Percentiles rank a stretch among this genome's conserved stretches.
Conservation (phyloP, 106 monocot genomes). For the Gastrodia elata region DNA sequence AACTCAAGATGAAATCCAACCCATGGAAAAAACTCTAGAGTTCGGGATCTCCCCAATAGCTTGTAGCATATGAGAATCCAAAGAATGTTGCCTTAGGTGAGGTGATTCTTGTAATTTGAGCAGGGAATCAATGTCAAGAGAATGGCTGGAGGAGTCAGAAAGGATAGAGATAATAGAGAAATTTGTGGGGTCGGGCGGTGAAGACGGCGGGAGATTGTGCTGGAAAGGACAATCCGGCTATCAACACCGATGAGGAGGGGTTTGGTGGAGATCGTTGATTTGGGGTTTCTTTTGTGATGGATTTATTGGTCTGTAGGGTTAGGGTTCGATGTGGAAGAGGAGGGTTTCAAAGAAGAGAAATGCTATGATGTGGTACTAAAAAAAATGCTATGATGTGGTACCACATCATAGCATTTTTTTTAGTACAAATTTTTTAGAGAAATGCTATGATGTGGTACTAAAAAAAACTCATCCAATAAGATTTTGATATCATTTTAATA, state of each 20-base stretch:
- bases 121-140: constrained; percentile 5
- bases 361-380: too few relatives aligned
- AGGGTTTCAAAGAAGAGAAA: too few relatives aligned
- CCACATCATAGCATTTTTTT: too few relatives aligned
- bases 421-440: too few relatives aligned
- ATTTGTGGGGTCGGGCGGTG: constrained; percentile 1
- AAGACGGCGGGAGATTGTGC: background rate
- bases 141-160: constrained; percentile 4
- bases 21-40: constrained; percentile 40
- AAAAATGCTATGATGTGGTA: too few relatives aligned
- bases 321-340: constrained; percentile 4
- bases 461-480: too few relatives aligned
- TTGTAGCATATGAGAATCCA: constrained; percentile 16
- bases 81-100: constrained; percentile 22
- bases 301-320: constrained; percentile 4
- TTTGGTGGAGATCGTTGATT: background rate
- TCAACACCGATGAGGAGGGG: background rate
- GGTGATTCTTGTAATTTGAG: constrained; percentile 12
- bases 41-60: constrained; percentile 15
- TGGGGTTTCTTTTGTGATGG: background rate
- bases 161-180: constrained; percentile 18
- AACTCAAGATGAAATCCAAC: constrained; percentile 26
- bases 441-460: too few relatives aligned
- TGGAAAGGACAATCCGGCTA: background rate
- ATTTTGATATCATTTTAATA: too few relatives aligned